Conservation (phyloP, 768 basidiomycete genomes). For the Naganishia vaughanmartiniae region DNA sequence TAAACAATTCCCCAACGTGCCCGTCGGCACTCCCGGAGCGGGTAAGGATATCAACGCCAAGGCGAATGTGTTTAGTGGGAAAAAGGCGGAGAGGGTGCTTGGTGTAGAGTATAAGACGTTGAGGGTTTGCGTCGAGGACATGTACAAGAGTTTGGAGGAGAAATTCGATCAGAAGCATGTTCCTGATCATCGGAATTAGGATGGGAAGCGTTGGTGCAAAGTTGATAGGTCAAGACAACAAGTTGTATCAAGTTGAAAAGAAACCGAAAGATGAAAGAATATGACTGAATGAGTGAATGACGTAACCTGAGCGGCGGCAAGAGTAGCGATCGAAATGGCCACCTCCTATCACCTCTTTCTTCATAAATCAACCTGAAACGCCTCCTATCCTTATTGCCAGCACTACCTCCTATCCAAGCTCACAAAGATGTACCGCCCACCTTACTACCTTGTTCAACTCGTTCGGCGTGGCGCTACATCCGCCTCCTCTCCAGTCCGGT, state of each 20-base stretch:
- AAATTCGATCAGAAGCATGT: slow-evolving; percentile 33
- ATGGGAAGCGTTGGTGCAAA: neutral
- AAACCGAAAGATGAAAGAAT: neutral
- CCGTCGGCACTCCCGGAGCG: slow-evolving; percentile 37
- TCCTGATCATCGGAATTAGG: slow-evolving; percentile 21
- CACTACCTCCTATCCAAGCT: neutral
- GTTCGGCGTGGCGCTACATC: neutral
- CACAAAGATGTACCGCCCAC: too few relatives aligned
- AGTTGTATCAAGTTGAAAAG: neutral
- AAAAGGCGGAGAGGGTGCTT: slow-evolving; percentile 41
- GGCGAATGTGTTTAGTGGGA: slow-evolving; percentile 38
- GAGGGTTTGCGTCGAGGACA: slow-evolving; percentile 38
- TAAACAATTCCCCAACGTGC: slow-evolving; percentile 33
- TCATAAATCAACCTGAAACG: neutral
- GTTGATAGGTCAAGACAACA: too few relatives aligned
- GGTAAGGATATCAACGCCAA: slow-evolving; percentile 33
- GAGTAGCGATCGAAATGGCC: too few relatives aligned
- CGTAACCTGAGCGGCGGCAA: neutral
- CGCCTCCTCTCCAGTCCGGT: neutral
- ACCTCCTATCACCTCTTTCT: too few relatives aligned
- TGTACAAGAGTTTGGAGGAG: slow-evolving; percentile 41
- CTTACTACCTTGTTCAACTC: neutral
- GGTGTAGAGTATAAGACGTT: slow-evolving; percentile 40
- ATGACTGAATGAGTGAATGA: neutral
- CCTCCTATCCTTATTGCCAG: neutral